Evolutionary conservation across 164 flowering plant species (phyloP), one percentile per base, ranked within the genome.

Genomic region (Hamamelis virginiana): DNA sequence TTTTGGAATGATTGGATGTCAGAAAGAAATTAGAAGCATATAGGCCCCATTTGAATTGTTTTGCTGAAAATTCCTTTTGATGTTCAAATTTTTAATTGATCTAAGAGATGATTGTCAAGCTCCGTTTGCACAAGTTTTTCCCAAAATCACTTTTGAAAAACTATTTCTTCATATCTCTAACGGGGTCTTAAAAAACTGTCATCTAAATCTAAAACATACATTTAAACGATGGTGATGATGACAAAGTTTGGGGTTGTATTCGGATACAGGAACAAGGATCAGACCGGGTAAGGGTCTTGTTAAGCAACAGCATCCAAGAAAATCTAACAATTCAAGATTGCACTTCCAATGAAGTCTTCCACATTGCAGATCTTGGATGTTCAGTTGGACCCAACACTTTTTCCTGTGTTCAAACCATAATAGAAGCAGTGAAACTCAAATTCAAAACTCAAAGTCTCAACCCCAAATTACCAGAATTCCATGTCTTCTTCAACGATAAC

Each of bases 291-390:
- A 77, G 62, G 67, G 71, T 26, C 11, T n/a, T 47, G 18, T 48
- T 65, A 38, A 65, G 41, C 68, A 1, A 2, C 16, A 48, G 53
- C 56, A 50, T 48, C 58, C 58, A 48, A 26, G 56, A 48, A 9
- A 51, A 26, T 13, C 57, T 53, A 23, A 8, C 22, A 3, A 58
- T 59, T 28, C 4, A 43, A 4, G 33, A 59, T 43, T 38, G 45
- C 38, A 33, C 23, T 43, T 33, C 46, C 9, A 25, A 61, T 55
- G 51, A 11, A 12, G 41, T 45, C 14, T 65, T 6, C 19, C 21
- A 21, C 41, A 78, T 74, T 13, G 73, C 73, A 19, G 81, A 78
- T 59, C 66, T 74, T 12, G 81, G 81, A 0, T 78, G 81, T 25
- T 78, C 78, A 5, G 68, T 67, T 14, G 78, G 78, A 18, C 74